Conservation (phyloP, 2,329 filamentous ascomycete genomes). For the Zasmidium citrigriseum region DNA sequence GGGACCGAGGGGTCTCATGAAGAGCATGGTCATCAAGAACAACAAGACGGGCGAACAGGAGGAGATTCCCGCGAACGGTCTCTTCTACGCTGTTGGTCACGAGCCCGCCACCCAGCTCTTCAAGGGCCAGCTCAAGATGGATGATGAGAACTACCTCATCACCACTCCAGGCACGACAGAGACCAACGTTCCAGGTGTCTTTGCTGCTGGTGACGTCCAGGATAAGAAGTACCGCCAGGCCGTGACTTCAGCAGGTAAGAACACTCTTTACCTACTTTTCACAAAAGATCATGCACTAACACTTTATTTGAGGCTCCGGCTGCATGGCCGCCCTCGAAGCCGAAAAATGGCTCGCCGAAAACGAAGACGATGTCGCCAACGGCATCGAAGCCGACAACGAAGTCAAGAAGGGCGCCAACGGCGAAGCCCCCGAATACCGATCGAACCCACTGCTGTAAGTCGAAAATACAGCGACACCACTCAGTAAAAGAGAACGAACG, state of each 20-base stretch:
- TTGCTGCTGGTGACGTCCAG: conserved; percentile 95
- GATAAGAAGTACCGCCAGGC: conserved; percentile 98
- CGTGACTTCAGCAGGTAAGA: conserved; percentile 91
- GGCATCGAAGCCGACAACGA: conserved; percentile 52
- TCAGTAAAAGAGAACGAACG: too few species aligned
- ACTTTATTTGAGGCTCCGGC: conserved; percentile 67
- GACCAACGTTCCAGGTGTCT: conserved; percentile 88
- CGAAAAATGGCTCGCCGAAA: conserved; percentile 86
- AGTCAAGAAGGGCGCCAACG: conserved; percentile 52
- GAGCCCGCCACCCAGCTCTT: conserved; percentile 90
- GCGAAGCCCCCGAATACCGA: conserved; percentile 61
- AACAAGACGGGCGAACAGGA: conserved; percentile 73
- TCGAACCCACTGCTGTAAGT: conserved; percentile 63
- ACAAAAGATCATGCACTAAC: conserved; percentile 15
- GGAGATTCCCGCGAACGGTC: conserved; percentile 83
- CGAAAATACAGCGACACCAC: too few species aligned
- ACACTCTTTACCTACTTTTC: neutral
- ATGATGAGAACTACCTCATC: conserved; percentile 86
- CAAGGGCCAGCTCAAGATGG: conserved; percentile 85
- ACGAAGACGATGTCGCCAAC: conserved; percentile 61
- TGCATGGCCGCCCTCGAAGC: conserved; percentile 95
- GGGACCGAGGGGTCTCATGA: conserved; percentile 77
- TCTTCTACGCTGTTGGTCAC: conserved; percentile 97
- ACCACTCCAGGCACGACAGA: conserved; percentile 86
- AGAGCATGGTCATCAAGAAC: conserved; percentile 80